These are phyloP conservation scores for Niebla homalea DNA, from an alignment of 495 filamentous ascomycete genomes.

Conservation along the genomic window DNA sequence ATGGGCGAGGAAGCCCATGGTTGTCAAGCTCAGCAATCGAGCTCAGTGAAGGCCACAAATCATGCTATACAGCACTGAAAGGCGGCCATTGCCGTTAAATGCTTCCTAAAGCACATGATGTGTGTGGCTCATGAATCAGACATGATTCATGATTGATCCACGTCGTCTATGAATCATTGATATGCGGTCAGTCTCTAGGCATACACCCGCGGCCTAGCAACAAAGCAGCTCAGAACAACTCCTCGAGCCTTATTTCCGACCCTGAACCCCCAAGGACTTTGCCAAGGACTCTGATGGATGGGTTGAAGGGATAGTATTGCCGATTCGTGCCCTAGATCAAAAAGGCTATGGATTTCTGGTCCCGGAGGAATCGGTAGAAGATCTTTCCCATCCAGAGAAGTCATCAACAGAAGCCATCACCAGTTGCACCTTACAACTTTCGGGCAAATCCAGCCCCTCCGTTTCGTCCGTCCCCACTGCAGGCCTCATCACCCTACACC, in stretches of 20 bases:
- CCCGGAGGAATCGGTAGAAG: neutral
- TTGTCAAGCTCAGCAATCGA: constrained; percentile 13
- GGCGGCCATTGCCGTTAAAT: neutral
- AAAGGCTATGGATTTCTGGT: neutral
- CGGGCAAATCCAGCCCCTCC: neutral
- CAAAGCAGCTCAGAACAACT: too few species aligned
- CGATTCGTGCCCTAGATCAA: neutral
- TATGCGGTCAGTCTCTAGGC: too few species aligned
- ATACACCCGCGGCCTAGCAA: too few species aligned
- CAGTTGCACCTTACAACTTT: neutral
- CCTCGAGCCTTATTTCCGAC: neutral
- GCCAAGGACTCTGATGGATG: too few species aligned
- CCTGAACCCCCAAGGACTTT: neutral
- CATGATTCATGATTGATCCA: neutral
- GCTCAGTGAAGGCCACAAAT: too few species aligned
- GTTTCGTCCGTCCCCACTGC: neutral
- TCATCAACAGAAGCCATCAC: neutral
- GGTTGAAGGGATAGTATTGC: too few species aligned
- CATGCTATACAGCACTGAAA: too few species aligned
- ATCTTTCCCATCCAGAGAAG: neutral
- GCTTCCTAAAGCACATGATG: neutral
- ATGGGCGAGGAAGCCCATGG: constrained; percentile 24
- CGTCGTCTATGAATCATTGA: neutral
- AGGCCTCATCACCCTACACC: constrained; percentile 10
- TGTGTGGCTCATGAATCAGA: neutral